These are phyloP conservation scores for Trichoderma arundinaceum DNA, from an alignment of 2,329 filamentous ascomycete species.

Conservation along the genomic window DNA sequence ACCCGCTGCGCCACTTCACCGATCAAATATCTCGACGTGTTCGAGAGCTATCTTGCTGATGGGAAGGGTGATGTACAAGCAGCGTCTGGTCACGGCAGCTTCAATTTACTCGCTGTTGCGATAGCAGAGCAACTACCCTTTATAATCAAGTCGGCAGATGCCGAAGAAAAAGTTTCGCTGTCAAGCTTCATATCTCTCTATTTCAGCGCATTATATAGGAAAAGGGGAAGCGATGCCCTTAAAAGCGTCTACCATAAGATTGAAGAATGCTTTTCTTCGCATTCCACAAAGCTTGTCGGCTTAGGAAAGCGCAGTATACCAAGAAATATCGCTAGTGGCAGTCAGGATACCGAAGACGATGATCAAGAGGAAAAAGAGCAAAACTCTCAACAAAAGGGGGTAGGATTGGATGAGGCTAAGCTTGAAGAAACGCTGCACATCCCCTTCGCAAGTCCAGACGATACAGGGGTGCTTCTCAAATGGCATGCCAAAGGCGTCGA, in stretches of 20 bases:
- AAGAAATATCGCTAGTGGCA: conserved; percentile 33
- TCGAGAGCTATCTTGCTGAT: conserved; percentile 55
- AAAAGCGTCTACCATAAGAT: conserved; percentile 42
- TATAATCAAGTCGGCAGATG: conserved; percentile 57
- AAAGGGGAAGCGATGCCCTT: conserved; percentile 48
- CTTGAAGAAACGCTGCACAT: conserved; percentile 60
- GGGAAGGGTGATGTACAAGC: conserved; percentile 40
- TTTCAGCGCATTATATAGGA: conserved; percentile 59
- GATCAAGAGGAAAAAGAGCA: conserved; percentile 11
- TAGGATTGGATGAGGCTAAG: conserved; percentile 47
- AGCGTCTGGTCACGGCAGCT: conserved; percentile 32
- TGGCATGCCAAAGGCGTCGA: conserved; percentile 81
- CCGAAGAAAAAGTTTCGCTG: conserved; percentile 53
- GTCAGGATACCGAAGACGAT: conserved; percentile 31
- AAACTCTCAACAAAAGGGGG: conserved; percentile 26
- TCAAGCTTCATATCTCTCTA: conserved; percentile 64
- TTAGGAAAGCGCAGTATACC: conserved; percentile 33
- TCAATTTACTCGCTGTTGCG: conserved; percentile 70
- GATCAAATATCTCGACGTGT: conserved; percentile 80
- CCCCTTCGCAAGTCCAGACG: conserved; percentile 53
- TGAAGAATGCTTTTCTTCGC: conserved; percentile 40
- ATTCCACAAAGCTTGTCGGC: conserved; percentile 35
- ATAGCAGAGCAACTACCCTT: conserved; percentile 82
- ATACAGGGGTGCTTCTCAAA: conserved; percentile 59
- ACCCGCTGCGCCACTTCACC: conserved; percentile 75